Conservation (phyloP, 768 basidiomycete species). For the Tricholomella constricta region DNA sequence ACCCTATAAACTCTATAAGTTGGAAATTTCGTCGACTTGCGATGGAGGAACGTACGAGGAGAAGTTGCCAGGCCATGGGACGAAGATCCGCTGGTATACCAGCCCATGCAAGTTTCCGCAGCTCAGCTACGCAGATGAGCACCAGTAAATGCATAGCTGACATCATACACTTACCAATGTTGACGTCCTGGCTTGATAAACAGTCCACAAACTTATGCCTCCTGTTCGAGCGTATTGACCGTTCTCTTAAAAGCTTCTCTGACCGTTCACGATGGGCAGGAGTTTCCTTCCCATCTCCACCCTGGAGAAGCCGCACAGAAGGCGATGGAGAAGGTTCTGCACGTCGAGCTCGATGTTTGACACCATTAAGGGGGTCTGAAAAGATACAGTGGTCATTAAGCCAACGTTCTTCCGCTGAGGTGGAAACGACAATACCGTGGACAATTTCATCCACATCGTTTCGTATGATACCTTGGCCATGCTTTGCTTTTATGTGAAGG, state of each 20-base stretch:
- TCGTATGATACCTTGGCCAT: constrained; percentile 53
- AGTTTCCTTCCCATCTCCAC: constrained; percentile 19
- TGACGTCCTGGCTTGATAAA: constrained; percentile 73
- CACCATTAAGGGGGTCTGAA: constrained; percentile 61
- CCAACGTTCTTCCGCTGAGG: constrained; percentile 9
- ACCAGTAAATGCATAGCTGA: background rate
- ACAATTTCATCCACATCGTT: constrained; percentile 75
- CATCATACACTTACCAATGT: constrained; percentile 61
- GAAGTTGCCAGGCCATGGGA: constrained; percentile 91
- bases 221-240: constrained; percentile 77
- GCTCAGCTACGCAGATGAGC: constrained; percentile 53
- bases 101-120: constrained; percentile 92
- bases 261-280: constrained; percentile 43
- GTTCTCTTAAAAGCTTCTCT: constrained; percentile 69
- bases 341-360: constrained; percentile 46
- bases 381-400: constrained; percentile 26
- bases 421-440: constrained; percentile 53
- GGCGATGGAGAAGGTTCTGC: constrained; percentile 36
- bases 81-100: constrained; percentile 88
- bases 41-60: constrained; percentile 64
- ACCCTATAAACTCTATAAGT: constrained; percentile 52
- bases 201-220: constrained; percentile 83
- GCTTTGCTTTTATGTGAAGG: constrained; percentile 41
- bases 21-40: constrained; percentile 1
- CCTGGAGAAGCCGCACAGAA: constrained; percentile 23